Percentiles rank a stretch among this genome's conserved stretches.
Conservation (phyloP, 2,329 filamentous ascomycete species). For the Verticillium longisporum region DNA sequence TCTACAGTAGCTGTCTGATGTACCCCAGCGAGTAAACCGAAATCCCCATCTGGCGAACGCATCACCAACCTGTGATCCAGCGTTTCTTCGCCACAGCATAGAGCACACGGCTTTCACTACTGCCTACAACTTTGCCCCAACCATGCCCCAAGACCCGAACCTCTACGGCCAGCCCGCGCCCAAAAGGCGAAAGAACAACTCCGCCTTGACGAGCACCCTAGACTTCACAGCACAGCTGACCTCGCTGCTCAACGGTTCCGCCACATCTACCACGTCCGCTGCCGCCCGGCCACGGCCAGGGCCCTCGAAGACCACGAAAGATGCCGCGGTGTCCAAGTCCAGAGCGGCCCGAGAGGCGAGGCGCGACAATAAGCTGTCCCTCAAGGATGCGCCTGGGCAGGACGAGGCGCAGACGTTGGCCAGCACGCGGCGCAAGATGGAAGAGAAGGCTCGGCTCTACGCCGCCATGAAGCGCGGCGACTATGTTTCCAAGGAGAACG, state of each 20-base stretch:
- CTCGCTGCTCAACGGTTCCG: constrained; percentile 60
- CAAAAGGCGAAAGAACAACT: constrained; percentile 63
- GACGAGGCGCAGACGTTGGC: constrained; percentile 62
- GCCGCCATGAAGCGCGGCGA: constrained; percentile 88
- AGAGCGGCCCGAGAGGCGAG: constrained; percentile 20
- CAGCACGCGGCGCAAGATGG: constrained; percentile 73
- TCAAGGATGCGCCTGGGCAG: constrained; percentile 47
- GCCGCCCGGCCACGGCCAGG: constrained; percentile 41
- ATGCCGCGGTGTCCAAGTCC: constrained; percentile 45
- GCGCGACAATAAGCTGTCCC: constrained; percentile 34
- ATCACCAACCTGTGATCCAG: no score
- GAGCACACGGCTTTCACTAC: no score
- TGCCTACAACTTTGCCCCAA: background rate
- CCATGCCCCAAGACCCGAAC: constrained; percentile 58
- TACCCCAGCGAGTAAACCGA: no score
- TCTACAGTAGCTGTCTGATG: no score
- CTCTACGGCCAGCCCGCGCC: constrained; percentile 71
- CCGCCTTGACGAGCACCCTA: constrained; percentile 65
- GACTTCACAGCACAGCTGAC: constrained; percentile 86
- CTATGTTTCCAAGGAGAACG: constrained; percentile 60
- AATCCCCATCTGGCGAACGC: no score
- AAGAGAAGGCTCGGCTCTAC: constrained; percentile 85
- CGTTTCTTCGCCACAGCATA: no score
- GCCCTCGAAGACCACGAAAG: constrained; percentile 48
- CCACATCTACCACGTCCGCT: constrained; percentile 30